Evolutionary conservation across 2,329 filamentous ascomycete genomes (phyloP).

Genomic region (Pezicula carpinea): DNA sequence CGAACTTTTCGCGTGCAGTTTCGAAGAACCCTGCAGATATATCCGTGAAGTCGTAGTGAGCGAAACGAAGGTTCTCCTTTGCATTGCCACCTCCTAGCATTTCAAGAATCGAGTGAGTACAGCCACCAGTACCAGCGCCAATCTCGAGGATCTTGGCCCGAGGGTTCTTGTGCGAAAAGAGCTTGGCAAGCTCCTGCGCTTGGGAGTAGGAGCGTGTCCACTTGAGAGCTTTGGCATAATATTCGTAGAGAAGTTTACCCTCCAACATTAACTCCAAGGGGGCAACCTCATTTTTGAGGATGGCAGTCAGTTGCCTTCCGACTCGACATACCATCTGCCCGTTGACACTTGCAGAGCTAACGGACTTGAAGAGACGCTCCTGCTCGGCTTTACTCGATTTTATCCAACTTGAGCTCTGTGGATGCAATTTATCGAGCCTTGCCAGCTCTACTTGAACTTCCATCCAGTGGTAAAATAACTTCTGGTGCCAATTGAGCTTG

Average conservation of each 20-base stretch:
- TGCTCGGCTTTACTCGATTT: too few relatives aligned
- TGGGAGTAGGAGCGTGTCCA: background rate
- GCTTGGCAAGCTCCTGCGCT: conserved; percentile 1
- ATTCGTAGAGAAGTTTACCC: conserved; percentile 4
- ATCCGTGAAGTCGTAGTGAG: conserved; percentile 21
- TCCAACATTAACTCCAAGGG: conserved; percentile 7
- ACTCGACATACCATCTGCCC: conserved; percentile 1
- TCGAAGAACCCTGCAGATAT: conserved; percentile 28
- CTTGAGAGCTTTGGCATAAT: conserved; percentile 1
- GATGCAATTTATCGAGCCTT: too few relatives aligned
- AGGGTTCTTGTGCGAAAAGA: conserved; percentile 15
- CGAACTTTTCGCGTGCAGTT: conserved; percentile 18
- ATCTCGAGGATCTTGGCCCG: conserved; percentile 21
- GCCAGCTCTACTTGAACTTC: too few relatives aligned
- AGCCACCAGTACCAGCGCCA: conserved; percentile 17
- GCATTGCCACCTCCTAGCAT: background rate
- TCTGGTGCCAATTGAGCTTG: too few relatives aligned
- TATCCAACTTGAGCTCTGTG: too few relatives aligned
- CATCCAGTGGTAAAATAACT: too few relatives aligned
- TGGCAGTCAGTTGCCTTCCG: conserved; percentile 1
- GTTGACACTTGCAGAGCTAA: background rate
- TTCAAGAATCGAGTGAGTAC: conserved; percentile 6
- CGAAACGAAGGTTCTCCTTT: background rate
- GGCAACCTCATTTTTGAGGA: conserved; percentile 2
- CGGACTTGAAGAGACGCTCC: too few relatives aligned